phyloP scores from a whole-genome alignment of 1,284 basidiomycete species.

The Ustilago loliicola region DNA sequence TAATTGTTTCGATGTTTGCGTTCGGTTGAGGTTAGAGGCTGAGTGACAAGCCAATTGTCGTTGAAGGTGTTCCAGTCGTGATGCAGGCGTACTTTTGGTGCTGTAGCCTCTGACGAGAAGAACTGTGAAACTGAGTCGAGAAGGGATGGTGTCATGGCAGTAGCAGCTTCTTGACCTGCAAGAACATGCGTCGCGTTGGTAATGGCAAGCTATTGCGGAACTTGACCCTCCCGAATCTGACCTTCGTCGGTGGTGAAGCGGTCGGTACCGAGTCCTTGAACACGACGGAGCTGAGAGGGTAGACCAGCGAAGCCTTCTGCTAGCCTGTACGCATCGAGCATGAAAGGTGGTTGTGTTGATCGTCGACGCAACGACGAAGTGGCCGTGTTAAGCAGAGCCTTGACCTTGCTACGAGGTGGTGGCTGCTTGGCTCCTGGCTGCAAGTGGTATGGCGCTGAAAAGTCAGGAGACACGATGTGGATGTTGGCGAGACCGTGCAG shows the following conservation, averaged over 20 bases:
- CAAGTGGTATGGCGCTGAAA: constrained; percentile 44
- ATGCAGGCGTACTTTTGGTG: constrained; percentile 41
- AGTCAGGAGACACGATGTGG: constrained; percentile 59
- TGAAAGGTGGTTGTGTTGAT: constrained; percentile 13
- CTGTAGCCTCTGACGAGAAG: not conserved
- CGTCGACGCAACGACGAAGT: constrained; percentile 2
- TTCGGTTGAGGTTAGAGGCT: constrained; percentile 12
- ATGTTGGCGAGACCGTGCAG: constrained; percentile 43
- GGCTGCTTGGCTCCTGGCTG: constrained; percentile 30
- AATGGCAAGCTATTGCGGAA: constrained; percentile 50
- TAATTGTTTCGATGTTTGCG: constrained; percentile 26
- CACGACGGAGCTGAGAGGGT: constrained; percentile 41
- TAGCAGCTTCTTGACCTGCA: constrained; percentile 30
- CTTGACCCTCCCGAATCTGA: constrained; percentile 53
- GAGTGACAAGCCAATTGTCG: constrained; percentile 37
- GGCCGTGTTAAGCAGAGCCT: not conserved
- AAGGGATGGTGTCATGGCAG: not conserved
- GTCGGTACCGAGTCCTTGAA: constrained; percentile 41
- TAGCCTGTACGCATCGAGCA: constrained; percentile 24
- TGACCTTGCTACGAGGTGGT: not conserved
- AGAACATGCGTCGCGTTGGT: constrained; percentile 18
- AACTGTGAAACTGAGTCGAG: constrained; percentile 2
- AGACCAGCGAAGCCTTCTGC: constrained; percentile 35
- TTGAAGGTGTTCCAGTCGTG: constrained; percentile 59
- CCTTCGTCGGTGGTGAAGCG: constrained; percentile 46